Base-by-base conservation (phyloP, 257 asterid genomes). In the Lithospermum erythrorhizon region DNA sequence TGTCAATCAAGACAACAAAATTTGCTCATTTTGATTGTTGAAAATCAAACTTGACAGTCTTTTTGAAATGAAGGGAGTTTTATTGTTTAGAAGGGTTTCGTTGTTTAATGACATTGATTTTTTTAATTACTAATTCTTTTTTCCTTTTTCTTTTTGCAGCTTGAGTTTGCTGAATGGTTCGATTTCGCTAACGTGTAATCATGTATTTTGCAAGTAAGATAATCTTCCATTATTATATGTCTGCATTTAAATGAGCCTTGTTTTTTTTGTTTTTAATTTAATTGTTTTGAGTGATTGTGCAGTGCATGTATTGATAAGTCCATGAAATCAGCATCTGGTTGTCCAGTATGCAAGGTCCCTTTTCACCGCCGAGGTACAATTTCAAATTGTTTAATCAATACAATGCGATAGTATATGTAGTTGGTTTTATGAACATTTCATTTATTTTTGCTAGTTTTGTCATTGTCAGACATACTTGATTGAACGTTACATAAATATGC, bases 311-410 rank as follows among this genome's bases (percentile, higher is more conserved):
- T 91, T 47, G 85, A 81, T 70, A 80, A 77, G 68, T 81, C 95
- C 6, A 87, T 88, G 98, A 87, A 84, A 76, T 71, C 95, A 13
- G 79, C 88, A 21, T 71, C 89, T 5, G 62, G 59, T 65, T 91
- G 98, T 64, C 98, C 98, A 7, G 95, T 91, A 29, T 91, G 98
- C 71, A 91, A 88, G 75, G 83, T 91, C 66, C 98, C 98, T 1
- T 91, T 59, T 67, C 77, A 81, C 56, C 95, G 95, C 21, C 82
- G 98, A 88, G 98, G 96, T 91, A 74, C 27, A 49, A 47, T 10
- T 23, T 0, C 53, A 59, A 37, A 23, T 9, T 15, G 55, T 60
- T 20, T 20, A 45, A 41, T 49, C 20, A 11, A 24, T 37, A 24
- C 7, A 41, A 14, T 24, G 15, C 14, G n/a, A 3, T 30, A 2